phyloP scores from a whole-genome alignment of 176 grass and related monocot genomes.

The Chrysopogon serrulatus region DNA sequence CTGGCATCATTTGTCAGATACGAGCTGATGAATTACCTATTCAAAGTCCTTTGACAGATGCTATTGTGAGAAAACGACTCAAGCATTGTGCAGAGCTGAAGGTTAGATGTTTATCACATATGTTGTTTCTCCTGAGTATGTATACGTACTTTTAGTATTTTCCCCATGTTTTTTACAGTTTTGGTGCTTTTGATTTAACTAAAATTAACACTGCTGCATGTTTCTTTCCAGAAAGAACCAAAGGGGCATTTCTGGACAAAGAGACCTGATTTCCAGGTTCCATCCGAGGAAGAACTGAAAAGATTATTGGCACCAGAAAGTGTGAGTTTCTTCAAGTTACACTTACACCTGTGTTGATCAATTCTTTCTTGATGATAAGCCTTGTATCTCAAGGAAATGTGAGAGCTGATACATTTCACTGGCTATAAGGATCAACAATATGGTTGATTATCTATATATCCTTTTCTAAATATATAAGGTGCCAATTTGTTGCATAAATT shows the following conservation, averaged over 20 bases:
- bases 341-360: too few relatives aligned
- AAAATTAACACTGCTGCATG: too few relatives aligned
- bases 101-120: constrained; percentile 36
- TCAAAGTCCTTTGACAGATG: constrained; percentile 67
- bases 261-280: constrained; percentile 70
- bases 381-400: too few relatives aligned
- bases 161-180: too few relatives aligned
- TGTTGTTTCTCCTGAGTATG: too few relatives aligned
- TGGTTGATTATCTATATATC: too few relatives aligned
- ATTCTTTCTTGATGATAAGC: too few relatives aligned
- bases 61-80: constrained; percentile 56
- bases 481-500: too few relatives aligned
- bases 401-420: too few relatives aligned
- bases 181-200: constrained; percentile 4
- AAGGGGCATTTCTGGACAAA: constrained; percentile 54
- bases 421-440: too few relatives aligned
- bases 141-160: too few relatives aligned
- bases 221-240: constrained; percentile 55
- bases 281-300: constrained; percentile 85
- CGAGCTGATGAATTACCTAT: constrained; percentile 72
- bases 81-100: constrained; percentile 85
- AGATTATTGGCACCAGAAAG: constrained; percentile 70
- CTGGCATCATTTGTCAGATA: constrained; percentile 52
- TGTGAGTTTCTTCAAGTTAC: constrained; percentile 54
- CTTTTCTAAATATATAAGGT: too few relatives aligned